Evolutionary conservation across 1,284 basidiomycete genomes (phyloP).

Genomic region (Trametes versicolor): DNA sequence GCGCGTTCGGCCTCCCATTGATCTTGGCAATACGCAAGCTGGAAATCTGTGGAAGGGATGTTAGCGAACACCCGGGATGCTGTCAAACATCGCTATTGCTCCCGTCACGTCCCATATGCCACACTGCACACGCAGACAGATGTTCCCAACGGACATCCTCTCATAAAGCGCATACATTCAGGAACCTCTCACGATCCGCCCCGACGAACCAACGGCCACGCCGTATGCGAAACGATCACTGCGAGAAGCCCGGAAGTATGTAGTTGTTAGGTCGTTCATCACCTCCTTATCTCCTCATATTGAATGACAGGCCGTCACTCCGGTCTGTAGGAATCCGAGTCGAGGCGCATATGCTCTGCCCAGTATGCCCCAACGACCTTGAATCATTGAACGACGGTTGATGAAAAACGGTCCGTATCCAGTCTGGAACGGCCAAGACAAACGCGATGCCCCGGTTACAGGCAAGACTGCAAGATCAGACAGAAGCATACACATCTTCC

Average conservation of each 20-base stretch:
- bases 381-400: neutral
- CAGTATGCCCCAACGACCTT: neutral
- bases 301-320: neutral
- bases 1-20: constrained; percentile 75
- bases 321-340: neutral
- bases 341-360: neutral
- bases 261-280: neutral
- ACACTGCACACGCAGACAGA: neutral
- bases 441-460: too few species aligned
- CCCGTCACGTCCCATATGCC: neutral
- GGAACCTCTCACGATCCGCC: neutral
- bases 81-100: neutral
- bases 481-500: too few species aligned
- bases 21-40: constrained; percentile 69
- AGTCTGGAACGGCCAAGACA: too few species aligned
- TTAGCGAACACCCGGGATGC: neutral
- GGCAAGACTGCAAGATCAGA: too few species aligned
- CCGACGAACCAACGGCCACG: neutral
- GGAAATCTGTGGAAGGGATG: constrained; percentile 63
- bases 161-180: neutral
- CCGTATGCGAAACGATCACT: neutral
- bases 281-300: neutral
- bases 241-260: neutral
- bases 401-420: too few species aligned
- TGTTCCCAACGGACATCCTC: neutral